These are phyloP conservation scores for Flaveria floridana DNA, from an alignment of 140 eudicot genomes.

Conservation along the genomic window DNA sequence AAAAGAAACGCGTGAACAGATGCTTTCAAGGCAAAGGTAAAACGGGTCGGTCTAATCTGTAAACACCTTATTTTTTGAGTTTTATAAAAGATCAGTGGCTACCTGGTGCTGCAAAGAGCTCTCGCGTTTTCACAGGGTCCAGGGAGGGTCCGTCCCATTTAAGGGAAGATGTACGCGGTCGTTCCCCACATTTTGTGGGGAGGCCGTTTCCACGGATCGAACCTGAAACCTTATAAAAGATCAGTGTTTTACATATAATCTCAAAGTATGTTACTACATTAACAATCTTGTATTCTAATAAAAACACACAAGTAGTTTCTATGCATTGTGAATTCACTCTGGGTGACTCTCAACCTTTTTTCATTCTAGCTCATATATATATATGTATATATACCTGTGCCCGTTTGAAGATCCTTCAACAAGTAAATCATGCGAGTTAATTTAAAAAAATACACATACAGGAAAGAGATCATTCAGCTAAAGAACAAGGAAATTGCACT, in stretches of 20 bases:
- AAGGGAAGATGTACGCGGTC: no score
- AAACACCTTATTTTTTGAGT: neutral
- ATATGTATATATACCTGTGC: neutral
- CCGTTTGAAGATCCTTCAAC: slow-evolving; percentile 1
- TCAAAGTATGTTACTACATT: neutral
- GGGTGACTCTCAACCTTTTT: slow-evolving; percentile 8
- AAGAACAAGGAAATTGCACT: slow-evolving; percentile 79
- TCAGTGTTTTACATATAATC: neutral
- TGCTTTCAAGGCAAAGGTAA: slow-evolving; percentile 96
- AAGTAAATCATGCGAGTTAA: neutral
- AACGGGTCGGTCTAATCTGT: neutral
- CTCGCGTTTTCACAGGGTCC: no score
- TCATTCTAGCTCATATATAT: neutral
- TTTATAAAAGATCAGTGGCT: neutral
- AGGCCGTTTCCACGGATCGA: no score
- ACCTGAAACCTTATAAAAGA: neutral
- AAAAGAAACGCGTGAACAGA: slow-evolving; percentile 81
- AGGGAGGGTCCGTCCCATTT: no score
- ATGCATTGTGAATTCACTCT: neutral
- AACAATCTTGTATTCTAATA: neutral
- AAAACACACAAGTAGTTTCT: neutral
- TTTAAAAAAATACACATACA: slow-evolving; percentile 21
- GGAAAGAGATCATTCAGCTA: slow-evolving; percentile 78
- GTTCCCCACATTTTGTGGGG: no score
- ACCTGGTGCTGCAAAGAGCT: no score